phyloP scores from a whole-genome alignment of 495 filamentous ascomycete genomes.

The Staphylotrichum longicolle region DNA sequence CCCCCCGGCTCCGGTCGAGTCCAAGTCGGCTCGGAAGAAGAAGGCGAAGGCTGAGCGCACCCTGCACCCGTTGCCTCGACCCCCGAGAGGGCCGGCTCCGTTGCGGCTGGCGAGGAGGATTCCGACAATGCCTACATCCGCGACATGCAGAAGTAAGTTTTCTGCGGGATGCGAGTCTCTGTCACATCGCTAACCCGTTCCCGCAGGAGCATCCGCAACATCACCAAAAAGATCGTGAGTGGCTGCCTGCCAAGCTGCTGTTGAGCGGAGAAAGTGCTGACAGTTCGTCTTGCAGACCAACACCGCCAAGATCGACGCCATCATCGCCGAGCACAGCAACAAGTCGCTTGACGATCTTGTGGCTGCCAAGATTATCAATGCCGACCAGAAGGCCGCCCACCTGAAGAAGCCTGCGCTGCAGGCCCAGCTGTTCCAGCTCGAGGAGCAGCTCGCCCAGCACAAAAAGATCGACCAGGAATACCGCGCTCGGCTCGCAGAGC shows the following conservation, averaged over 20 bases:
- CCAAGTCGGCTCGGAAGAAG: conserved; percentile 73
- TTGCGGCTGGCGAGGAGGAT: conserved; percentile 47
- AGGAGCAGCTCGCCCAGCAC: conserved; percentile 81
- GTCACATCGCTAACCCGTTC: conserved; percentile 18
- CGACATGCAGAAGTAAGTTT: conserved; percentile 78
- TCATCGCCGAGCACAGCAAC: conserved; percentile 72
- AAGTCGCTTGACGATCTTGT: conserved; percentile 84
- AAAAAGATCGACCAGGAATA: conserved; percentile 80
- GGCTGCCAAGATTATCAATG: conserved; percentile 77
- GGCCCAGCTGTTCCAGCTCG: conserved; percentile 66
- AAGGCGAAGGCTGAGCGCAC: conserved; percentile 50
- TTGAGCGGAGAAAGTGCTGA: conserved; percentile 17
- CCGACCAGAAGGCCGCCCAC: conserved; percentile 84
- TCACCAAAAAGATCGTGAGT: conserved; percentile 85
- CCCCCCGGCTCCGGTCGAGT: conserved; percentile 46
- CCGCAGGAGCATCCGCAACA: conserved; percentile 74
- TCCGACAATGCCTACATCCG: conserved; percentile 72
- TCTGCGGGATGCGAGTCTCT: background rate
- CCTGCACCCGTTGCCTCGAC: conserved; percentile 43
- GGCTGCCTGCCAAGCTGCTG: background rate
- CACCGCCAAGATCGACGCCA: conserved; percentile 71
- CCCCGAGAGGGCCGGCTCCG: conserved; percentile 42
- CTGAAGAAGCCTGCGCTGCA: conserved; percentile 87
- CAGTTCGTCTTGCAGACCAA: conserved; percentile 55
- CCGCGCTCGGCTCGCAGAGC: conserved; percentile 62